phyloP scores from a whole-genome alignment of 805 yeast species.

The Komagataella ulmi region DNA sequence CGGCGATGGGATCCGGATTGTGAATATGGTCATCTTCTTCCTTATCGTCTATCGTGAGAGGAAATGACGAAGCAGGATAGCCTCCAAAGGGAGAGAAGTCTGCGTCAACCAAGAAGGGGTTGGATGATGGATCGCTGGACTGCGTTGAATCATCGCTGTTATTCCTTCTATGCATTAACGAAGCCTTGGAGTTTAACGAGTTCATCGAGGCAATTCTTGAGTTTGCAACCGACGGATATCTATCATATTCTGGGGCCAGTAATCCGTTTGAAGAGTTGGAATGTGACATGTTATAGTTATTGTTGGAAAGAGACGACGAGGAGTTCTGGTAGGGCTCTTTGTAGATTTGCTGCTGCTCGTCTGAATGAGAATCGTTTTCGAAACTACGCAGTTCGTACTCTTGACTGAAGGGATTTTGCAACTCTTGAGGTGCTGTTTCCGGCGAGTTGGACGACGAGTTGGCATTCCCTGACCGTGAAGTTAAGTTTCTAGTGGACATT shows the following conservation, averaged over 20 bases:
- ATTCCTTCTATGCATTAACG: constrained; percentile 6
- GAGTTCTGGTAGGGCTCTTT: constrained; percentile 11
- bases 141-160: constrained; percentile 1
- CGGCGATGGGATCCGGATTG: constrained; percentile 91
- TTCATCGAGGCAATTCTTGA: constrained; percentile 46
- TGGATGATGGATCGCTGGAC: constrained; percentile 4
- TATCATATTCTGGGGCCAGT: constrained; percentile 46
- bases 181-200: constrained; percentile 20
- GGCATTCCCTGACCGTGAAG: constrained; percentile 19
- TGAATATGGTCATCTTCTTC: constrained; percentile 93
- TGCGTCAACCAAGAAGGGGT: constrained; percentile 36
- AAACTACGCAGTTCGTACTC: constrained; percentile 18
- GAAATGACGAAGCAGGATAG: constrained; percentile 87
- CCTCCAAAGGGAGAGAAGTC: constrained; percentile 93
- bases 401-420: constrained; percentile 17
- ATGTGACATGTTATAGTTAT: constrained; percentile 9
- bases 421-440: constrained; percentile 13
- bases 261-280: constrained; percentile 10
- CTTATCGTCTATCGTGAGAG: constrained; percentile 81
- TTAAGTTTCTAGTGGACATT: constrained; percentile 20
- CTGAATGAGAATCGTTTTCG: constrained; percentile 11
- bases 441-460: constrained; percentile 17
- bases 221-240: constrained; percentile 43
- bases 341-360: constrained; percentile 3
- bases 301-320: constrained; percentile 5